phyloP scores from a whole-genome alignment of 148 eudicot genomes.

The Amaranthus cruentus region DNA sequence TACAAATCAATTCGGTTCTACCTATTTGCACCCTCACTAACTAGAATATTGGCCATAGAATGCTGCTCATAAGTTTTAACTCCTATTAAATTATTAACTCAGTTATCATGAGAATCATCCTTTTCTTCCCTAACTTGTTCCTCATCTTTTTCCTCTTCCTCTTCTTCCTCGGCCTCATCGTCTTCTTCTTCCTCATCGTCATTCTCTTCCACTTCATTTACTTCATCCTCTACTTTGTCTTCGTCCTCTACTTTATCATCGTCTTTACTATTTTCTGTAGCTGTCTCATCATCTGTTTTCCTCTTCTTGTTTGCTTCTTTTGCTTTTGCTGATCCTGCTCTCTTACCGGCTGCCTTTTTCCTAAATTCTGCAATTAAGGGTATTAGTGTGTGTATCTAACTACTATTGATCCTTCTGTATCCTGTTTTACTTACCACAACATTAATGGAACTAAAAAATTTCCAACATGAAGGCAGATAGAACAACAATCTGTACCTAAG shows the following conservation, averaged over 20 bases:
- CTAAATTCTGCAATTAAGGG: slow-evolving; percentile 40
- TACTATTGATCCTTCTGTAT: background rate
- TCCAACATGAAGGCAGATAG: slow-evolving; percentile 1
- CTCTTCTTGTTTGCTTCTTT: slow-evolving; percentile 49
- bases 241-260: slow-evolving; percentile 16
- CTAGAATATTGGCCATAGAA: background rate
- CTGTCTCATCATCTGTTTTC: slow-evolving; percentile 29
- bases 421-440: background rate
- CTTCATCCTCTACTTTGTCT: slow-evolving; percentile 2
- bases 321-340: slow-evolving; percentile 44
- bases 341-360: slow-evolving; percentile 53
- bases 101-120: slow-evolving; percentile 22
- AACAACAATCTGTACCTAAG: no score
- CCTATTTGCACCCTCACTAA: background rate
- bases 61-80: background rate
- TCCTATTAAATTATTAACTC: background rate
- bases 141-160: slow-evolving; percentile 9
- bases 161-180: slow-evolving; percentile 1
- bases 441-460: background rate
- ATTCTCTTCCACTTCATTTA: background rate
- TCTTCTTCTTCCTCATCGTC: slow-evolving; percentile 4
- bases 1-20: background rate
- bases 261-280: slow-evolving; percentile 35
- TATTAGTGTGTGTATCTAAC: background rate
- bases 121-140: slow-evolving; percentile 16